Evolutionary conservation across 306 rosid species (phyloP).

Genomic region (Lathyrus tuberosus): DNA sequence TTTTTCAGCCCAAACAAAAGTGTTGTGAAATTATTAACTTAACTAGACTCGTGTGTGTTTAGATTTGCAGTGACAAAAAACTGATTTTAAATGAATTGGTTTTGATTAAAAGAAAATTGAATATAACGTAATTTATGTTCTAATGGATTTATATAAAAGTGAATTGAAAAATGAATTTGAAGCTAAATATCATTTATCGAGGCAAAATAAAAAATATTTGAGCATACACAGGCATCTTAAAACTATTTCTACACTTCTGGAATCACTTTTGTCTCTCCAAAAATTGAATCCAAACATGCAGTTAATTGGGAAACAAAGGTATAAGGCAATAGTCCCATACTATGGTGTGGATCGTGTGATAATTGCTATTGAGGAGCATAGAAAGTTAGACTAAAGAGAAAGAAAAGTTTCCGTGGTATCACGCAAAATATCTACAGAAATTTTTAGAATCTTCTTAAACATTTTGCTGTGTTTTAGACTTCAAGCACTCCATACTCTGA

Average conservation of each 20-base stretch:
- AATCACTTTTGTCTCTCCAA: neutral
- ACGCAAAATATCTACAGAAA: conserved; percentile 16
- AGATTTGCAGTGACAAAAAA: too few species aligned
- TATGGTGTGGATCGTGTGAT: neutral
- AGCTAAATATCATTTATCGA: neutral
- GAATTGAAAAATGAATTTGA: neutral
- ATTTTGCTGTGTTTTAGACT: neutral
- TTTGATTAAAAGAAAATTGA: too few species aligned
- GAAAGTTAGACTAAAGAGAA: neutral
- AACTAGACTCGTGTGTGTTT: too few species aligned
- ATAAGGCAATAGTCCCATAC: neutral
- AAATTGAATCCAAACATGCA: neutral
- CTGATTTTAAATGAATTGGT: too few species aligned
- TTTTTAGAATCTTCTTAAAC: neutral
- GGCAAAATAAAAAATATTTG: neutral
- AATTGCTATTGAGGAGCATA: conserved; percentile 10
- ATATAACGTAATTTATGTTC: too few species aligned
- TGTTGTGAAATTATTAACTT: too few species aligned
- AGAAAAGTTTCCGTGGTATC: neutral
- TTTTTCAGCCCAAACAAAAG: too few species aligned
- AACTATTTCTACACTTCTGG: neutral
- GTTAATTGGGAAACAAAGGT: neutral
- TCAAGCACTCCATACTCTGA: neutral
- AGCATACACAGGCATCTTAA: neutral
- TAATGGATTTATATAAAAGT: too few species aligned